A percentile compares a stretch with the other conserved stretches of the same genome.
These are phyloP conservation scores for Volvox africanus DNA, from an alignment of 139 green algal species.

Conservation along the genomic window DNA sequence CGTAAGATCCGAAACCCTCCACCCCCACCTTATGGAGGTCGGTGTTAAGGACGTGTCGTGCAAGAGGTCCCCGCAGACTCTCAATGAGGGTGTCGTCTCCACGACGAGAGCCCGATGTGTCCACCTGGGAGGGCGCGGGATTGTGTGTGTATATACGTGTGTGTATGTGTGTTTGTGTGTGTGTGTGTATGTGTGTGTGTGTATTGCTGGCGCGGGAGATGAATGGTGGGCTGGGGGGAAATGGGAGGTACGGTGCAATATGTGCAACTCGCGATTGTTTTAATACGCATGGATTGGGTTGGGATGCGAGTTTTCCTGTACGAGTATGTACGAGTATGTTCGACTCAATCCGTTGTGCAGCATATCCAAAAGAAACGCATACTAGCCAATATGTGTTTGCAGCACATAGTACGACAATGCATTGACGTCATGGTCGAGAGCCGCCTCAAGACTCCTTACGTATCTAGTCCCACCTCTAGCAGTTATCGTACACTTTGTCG, in stretches of 20 bases:
- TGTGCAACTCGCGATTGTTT: background rate
- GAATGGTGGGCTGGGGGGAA: background rate
- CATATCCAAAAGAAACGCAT: too few species aligned
- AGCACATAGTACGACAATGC: too few species aligned
- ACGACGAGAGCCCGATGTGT: background rate
- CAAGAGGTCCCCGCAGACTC: slow-evolving; percentile 12
- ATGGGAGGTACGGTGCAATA: background rate
- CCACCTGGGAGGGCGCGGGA: background rate
- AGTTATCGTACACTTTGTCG: too few species aligned
- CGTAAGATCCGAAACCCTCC: background rate
- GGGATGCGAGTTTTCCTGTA: background rate
- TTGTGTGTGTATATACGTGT: background rate
- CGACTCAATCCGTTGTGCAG: background rate
- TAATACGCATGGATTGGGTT: too few species aligned
- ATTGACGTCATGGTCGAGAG: too few species aligned
- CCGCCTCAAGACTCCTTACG: too few species aligned
- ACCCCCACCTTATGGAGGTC: slow-evolving; percentile 6
- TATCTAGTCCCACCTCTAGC: too few species aligned
- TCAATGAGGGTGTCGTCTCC: slow-evolving; percentile 6
- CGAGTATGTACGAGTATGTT: background rate
- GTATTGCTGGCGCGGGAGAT: background rate
- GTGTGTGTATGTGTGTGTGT: background rate
- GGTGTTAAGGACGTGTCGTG: slow-evolving; percentile 32
- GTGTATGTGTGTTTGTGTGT: background rate
- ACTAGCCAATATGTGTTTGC: too few species aligned